A percentile compares a stretch with the other conserved stretches of the same genome.
These are phyloP conservation scores for Lobosporangium transversale DNA, from an alignment of 192 early-diverging fungal species.

Conservation along the genomic window DNA sequence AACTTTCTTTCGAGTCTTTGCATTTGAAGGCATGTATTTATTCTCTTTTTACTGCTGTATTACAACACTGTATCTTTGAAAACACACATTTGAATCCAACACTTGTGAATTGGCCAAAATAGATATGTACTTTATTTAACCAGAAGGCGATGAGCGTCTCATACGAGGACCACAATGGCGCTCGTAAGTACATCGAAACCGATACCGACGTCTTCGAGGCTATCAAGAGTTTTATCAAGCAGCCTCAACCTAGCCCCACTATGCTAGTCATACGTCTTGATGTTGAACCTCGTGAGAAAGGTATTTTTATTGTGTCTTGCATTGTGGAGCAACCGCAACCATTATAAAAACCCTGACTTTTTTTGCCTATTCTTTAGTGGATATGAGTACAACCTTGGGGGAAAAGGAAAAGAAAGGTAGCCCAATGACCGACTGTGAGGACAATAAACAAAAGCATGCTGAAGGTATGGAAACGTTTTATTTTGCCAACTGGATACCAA, in stretches of 20 bases:
- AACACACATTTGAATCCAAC: not conserved
- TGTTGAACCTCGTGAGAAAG: slow-evolving; percentile 18
- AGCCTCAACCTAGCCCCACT: slow-evolving; percentile 19
- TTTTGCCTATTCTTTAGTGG: too few species aligned
- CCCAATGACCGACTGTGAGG: too few species aligned
- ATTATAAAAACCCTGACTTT: too few species aligned
- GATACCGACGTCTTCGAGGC: slow-evolving; percentile 35
- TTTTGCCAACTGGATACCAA: too few species aligned
- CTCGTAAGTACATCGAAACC: slow-evolving; percentile 13
- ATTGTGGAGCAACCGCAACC: too few species aligned
- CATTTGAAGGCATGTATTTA: slow-evolving; percentile 21
- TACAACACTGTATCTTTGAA: too few species aligned
- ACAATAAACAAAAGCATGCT: too few species aligned
- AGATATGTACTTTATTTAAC: slow-evolving; percentile 42
- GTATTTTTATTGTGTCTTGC: slow-evolving; percentile 4
- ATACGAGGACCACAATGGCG: slow-evolving; percentile 22
- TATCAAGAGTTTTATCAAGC: slow-evolving; percentile 10
- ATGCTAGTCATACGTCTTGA: slow-evolving; percentile 38
- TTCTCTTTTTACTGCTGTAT: not conserved
- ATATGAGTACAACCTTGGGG: too few species aligned
- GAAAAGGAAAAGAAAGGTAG: not conserved
- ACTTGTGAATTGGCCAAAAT: not conserved
- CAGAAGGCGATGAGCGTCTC: slow-evolving; percentile 23
- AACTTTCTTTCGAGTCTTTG: slow-evolving; percentile 22
- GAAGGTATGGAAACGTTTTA: too few species aligned